A percentile compares a stretch with the other conserved stretches of the same genome.
phyloP scores from a whole-genome alignment of 78 protist genomes.

The Dictyostelium purpureum region DNA sequence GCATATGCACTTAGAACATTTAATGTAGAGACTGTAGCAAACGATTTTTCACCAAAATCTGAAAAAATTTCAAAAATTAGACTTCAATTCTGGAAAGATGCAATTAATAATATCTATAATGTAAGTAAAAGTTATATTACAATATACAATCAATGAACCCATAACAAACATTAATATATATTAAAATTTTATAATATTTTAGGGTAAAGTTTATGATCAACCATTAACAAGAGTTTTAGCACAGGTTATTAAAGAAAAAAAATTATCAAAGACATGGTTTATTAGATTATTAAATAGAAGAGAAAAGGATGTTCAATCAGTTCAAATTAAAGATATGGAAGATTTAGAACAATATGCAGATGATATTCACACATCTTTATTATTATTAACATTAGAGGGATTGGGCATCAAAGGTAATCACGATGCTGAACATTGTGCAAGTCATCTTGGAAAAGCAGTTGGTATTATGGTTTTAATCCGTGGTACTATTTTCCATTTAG shows the following conservation, averaged over 20 bases:
- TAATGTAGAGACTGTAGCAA: conserved; percentile 62
- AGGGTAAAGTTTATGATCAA: conserved; percentile 79
- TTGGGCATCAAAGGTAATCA: conserved; percentile 37
- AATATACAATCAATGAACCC: no score
- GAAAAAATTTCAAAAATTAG: conserved; percentile 48
- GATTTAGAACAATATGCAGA: conserved; percentile 55
- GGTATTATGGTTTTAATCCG: conserved; percentile 53
- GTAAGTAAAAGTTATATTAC: conserved; percentile 6
- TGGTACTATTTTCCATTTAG: conserved; percentile 47
- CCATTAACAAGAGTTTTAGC: conserved; percentile 73
- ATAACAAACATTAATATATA: background rate
- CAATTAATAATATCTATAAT: conserved; percentile 71
- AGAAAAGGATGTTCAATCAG: conserved; percentile 35
- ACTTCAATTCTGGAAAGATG: conserved; percentile 71
- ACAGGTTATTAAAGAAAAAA: conserved; percentile 63
- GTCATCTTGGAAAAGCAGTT: conserved; percentile 58
- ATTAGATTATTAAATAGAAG: conserved; percentile 54
- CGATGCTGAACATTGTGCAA: conserved; percentile 59
- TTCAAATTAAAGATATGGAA: conserved; percentile 45
- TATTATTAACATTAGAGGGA: conserved; percentile 29
- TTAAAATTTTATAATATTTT: background rate
- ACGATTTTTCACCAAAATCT: conserved; percentile 13
- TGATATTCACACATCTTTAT: conserved; percentile 50
- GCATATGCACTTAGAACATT: conserved; percentile 60
- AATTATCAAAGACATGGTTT: conserved; percentile 71